These are phyloP conservation scores for Leishmania martiniquensis DNA, from an alignment of 208 protist species.

Conservation along the genomic window DNA sequence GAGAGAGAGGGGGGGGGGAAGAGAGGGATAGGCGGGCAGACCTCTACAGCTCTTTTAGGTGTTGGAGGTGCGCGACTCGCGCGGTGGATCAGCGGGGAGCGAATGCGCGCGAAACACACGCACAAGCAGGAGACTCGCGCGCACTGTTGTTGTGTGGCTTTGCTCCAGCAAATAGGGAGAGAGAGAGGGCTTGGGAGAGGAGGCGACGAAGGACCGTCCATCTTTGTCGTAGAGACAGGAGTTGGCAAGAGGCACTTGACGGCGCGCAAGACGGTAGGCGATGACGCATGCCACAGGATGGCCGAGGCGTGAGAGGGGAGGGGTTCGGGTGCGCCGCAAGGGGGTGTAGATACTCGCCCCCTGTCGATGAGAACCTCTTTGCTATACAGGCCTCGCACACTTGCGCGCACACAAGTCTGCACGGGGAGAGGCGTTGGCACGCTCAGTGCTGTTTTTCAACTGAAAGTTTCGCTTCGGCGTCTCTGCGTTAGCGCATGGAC, in stretches of 20 bases:
- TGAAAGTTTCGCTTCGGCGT: not conserved
- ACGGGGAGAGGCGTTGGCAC: not conserved
- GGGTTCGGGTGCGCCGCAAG: not conserved
- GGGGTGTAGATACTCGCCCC: not conserved
- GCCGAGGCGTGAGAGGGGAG: not conserved
- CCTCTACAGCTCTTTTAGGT: not conserved
- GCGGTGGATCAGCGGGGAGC: not conserved
- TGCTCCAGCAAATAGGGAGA: not conserved
- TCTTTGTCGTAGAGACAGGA: not conserved
- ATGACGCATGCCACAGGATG: too few relatives aligned
- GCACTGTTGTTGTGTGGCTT: not conserved
- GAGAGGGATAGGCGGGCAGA: not conserved
- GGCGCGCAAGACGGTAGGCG: too few relatives aligned
- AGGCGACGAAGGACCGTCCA: not conserved
- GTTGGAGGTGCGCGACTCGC: not conserved
- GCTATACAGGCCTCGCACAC: too few relatives aligned
- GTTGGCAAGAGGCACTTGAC: not conserved
- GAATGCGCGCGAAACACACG: not conserved
- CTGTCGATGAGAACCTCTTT: not conserved
- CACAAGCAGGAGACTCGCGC: not conserved
- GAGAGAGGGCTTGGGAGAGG: not conserved
- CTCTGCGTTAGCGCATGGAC: not conserved
- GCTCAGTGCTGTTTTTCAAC: not conserved
- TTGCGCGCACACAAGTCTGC: not conserved
- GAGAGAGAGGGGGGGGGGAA: not conserved